Percentiles rank a stretch among this genome's conserved stretches.
These are phyloP conservation scores for Aschersonia sp. DNA, from an alignment of 2,329 filamentous ascomycete species.

Conservation along the genomic window DNA sequence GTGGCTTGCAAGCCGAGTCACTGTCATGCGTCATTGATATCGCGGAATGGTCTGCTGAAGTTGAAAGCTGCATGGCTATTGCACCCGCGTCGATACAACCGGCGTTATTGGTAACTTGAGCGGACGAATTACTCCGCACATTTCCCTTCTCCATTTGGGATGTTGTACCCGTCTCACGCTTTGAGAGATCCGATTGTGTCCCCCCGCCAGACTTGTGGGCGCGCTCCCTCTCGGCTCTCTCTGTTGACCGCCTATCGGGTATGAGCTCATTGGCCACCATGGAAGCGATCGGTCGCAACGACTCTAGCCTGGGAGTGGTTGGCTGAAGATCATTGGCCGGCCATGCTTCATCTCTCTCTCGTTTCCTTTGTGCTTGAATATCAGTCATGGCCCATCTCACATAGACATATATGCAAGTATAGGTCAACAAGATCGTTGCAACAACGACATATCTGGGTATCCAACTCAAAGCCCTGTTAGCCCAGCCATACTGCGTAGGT, in stretches of 20 bases:
- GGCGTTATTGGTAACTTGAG: no score
- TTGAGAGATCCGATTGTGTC: no score
- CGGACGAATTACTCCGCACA: no score
- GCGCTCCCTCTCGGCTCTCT: not conserved
- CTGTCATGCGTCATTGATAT: no score
- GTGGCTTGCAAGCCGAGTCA: no score
- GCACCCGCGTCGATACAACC: no score
- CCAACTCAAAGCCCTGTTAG: slow-evolving; percentile 54
- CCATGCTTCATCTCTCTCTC: not conserved
- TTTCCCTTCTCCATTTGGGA: no score
- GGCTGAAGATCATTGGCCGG: slow-evolving; percentile 4
- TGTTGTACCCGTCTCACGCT: no score
- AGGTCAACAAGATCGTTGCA: slow-evolving; percentile 46
- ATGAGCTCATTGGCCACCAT: slow-evolving; percentile 19
- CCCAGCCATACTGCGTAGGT: slow-evolving; percentile 53
- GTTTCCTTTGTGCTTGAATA: slow-evolving; percentile 15
- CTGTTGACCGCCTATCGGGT: slow-evolving; percentile 11
- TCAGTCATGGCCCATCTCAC: slow-evolving; percentile 32
- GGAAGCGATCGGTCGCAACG: slow-evolving; percentile 13
- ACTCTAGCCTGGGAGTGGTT: not conserved
- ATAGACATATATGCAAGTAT: slow-evolving; percentile 56
- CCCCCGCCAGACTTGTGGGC: no score
- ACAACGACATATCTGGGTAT: slow-evolving; percentile 60
- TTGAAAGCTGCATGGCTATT: no score
- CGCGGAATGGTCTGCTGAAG: no score